Evolutionary conservation across 2,329 filamentous ascomycete genomes (phyloP).

Genomic region (Parastagonospora avenae): DNA sequence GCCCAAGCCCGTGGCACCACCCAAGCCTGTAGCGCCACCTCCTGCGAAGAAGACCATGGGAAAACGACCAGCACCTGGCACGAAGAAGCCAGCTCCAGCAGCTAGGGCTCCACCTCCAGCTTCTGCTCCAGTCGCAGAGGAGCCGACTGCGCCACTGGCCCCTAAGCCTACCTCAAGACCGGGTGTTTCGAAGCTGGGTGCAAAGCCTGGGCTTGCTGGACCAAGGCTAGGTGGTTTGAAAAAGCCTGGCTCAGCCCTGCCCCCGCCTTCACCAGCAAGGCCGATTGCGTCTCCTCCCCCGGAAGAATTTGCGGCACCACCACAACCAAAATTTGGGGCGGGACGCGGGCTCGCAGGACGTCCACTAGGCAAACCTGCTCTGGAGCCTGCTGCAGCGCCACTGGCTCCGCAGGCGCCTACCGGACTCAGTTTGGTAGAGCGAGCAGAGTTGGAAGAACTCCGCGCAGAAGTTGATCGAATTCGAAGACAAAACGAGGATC

Average conservation of each 20-base stretch:
- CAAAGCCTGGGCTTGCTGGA: constrained; percentile 46
- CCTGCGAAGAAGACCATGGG: constrained; percentile 46
- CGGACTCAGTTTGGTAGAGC: constrained; percentile 77
- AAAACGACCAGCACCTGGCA: constrained; percentile 46
- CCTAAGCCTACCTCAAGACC: constrained; percentile 64
- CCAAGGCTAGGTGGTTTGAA: constrained; percentile 49
- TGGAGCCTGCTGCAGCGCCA: constrained; percentile 61
- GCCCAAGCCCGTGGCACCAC: constrained; percentile 75
- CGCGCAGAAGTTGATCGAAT: constrained; percentile 82
- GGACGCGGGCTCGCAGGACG: constrained; percentile 81
- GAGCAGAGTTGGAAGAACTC: constrained; percentile 90
- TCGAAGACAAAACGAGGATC: constrained; percentile 75
- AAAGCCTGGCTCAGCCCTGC: constrained; percentile 48
- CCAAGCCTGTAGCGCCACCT: constrained; percentile 58
- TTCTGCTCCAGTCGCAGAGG: constrained; percentile 49
- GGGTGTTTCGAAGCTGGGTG: constrained; percentile 46
- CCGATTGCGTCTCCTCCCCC: constrained; percentile 56
- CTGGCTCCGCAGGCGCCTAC: constrained; percentile 58
- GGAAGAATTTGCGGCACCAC: constrained; percentile 47
- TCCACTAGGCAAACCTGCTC: constrained; percentile 83
- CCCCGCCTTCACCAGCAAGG: constrained; percentile 45
- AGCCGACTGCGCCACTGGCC: constrained; percentile 60
- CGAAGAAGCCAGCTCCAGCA: constrained; percentile 58
- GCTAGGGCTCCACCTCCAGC: constrained; percentile 44
- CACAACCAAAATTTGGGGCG: constrained; percentile 65